Conservation (phyloP, 352 stramenopile genomes). For the Phytopythium boreale region DNA sequence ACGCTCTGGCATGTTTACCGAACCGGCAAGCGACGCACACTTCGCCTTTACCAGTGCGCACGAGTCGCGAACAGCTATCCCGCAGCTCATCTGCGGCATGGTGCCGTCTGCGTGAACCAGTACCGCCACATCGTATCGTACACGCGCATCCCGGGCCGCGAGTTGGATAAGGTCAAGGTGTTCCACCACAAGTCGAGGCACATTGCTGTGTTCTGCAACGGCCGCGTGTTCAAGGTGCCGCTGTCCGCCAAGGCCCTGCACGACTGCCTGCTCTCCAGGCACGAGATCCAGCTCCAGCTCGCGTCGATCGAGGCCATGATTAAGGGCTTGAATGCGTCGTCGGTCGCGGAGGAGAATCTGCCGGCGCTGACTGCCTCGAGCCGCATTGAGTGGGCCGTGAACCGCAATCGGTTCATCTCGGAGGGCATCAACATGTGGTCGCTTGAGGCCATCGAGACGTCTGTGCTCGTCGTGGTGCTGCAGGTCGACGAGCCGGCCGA, state of each 20-base stretch:
- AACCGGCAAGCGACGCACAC: too few relatives aligned
- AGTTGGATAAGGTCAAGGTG: slow-evolving; percentile 79
- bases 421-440: slow-evolving; percentile 88
- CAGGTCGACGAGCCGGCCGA: slow-evolving; percentile 56
- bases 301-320: slow-evolving; percentile 62
- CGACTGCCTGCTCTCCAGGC: slow-evolving; percentile 66
- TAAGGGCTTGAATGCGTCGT: slow-evolving; percentile 26
- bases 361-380: slow-evolving; percentile 73
- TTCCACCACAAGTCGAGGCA: slow-evolving; percentile 79
- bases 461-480: slow-evolving; percentile 75
- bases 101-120: slow-evolving; percentile 90
- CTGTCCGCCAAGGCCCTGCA: slow-evolving; percentile 79
- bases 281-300: slow-evolving; percentile 80
- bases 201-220: slow-evolving; percentile 82
- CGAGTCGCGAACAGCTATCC: slow-evolving; percentile 77
- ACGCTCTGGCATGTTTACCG: too few relatives aligned
- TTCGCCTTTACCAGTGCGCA: too few relatives aligned
- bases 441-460: slow-evolving; percentile 69
- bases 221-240: slow-evolving; percentile 86
- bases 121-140: slow-evolving; percentile 89
- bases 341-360: slow-evolving; percentile 50
- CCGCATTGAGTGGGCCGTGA: slow-evolving; percentile 87
- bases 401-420: slow-evolving; percentile 85
- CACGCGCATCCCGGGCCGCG: slow-evolving; percentile 83
- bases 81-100: slow-evolving; percentile 79